Base-by-base conservation (phyloP, 257 asterid species). In the Leptodermis oblonga region DNA sequence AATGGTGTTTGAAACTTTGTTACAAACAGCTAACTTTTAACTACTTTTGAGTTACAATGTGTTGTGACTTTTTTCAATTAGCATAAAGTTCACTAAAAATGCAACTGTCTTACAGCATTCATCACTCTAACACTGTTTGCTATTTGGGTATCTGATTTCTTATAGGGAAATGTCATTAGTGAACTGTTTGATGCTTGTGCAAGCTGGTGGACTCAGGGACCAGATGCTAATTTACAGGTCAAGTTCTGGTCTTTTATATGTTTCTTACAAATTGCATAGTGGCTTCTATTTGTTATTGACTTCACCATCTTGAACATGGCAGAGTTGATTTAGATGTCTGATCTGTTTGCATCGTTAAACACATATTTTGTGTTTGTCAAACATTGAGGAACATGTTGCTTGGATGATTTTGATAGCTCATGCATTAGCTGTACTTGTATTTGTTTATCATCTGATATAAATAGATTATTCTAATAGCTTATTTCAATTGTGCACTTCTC, bases 191-290 rank as follows among this genome's bases (percentile, higher is more conserved):
- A 94, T 89, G 99, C 89, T 66, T 91, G 97, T 86, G 97, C 99
- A 65, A 94, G 99, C 85, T 94, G 99, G 97, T 94, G 99, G 97
- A 94, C 99, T 7, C 99, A 94, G 71, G 99, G 99, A 67, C 99
- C 97, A 72, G 92, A 91, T 87, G 79, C 83, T 73, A 82, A 65
- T 71, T 77, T 94, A 86, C 99, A 94, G 97, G 99, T 94, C 84
- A 86, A 86, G 75, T 53, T 70, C 81, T 75, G 48, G 66, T 62
- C 72, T 61, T 75, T 74, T 58, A 28, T 55, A 49, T 80, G 52
- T 67, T 49, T 52, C 42, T n/a, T 25, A 59, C 30, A 11, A 48
- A 26, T 62, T 66, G 62, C 68, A 56, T 73, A 5, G 1, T 55
- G 6, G 12, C 68, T 73, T 30, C 23, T 23, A 34, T 17, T 58